phyloP scores from a whole-genome alignment of 2,329 filamentous ascomycete genomes.

The Gliomastix tumulicola region DNA sequence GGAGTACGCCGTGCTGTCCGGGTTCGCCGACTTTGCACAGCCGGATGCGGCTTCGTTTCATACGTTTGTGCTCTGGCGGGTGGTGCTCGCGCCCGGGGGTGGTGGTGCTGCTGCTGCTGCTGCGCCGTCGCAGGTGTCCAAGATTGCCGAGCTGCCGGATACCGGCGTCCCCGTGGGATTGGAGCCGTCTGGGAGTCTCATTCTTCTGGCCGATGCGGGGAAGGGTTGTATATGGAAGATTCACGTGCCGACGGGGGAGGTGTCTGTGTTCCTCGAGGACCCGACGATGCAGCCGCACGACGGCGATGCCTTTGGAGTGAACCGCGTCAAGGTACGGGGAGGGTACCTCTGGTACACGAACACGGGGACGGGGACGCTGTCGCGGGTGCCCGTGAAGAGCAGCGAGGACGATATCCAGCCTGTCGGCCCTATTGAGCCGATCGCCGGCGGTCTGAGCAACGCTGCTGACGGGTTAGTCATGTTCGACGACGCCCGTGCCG shows the following conservation, averaged over 20 bases:
- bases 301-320: constrained; percentile 3
- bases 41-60: background rate
- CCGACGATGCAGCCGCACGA: constrained; percentile 1
- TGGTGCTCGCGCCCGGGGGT: background rate
- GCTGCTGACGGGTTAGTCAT: constrained; percentile 2
- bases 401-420: constrained; percentile 1
- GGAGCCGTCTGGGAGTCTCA: background rate
- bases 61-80: background rate
- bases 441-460: constrained; percentile 1
- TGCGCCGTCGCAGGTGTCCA: too few relatives aligned
- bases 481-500: background rate
- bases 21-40: background rate
- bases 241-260: background rate
- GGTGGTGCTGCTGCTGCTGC: background rate
- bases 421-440: background rate
- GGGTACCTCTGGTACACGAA: constrained; percentile 4
- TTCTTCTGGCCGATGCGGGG: constrained; percentile 3
- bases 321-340: background rate
- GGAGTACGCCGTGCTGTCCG: background rate
- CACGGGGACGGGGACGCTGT: constrained; percentile 2
- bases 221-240: constrained; percentile 2
- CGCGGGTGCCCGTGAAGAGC: background rate
- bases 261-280: background rate
- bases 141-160: constrained; percentile 1
- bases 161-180: background rate